A percentile compares a stretch with the other conserved stretches of the same genome.
Evolutionary conservation across 1,284 basidiomycete genomes (phyloP).

Genomic region (Caloboletus firmus): DNA sequence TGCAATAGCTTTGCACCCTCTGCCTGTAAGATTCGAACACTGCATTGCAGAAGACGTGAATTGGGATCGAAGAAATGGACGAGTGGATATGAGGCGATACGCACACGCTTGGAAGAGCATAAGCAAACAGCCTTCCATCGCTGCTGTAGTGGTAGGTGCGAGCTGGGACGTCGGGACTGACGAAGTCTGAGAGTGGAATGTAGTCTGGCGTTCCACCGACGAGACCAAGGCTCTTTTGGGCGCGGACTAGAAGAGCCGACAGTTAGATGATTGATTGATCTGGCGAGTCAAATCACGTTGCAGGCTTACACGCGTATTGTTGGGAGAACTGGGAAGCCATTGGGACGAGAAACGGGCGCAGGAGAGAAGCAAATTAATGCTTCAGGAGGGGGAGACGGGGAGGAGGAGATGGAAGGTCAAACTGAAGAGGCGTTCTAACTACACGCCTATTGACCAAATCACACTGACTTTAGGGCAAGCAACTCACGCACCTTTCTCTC

Average conservation of each 20-base stretch:
- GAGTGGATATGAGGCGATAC: conserved; percentile 35
- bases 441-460: background rate
- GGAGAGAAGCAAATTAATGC: conserved; percentile 79
- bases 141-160: conserved; percentile 83
- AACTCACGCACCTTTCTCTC: background rate
- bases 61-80: background rate
- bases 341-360: conserved; percentile 38
- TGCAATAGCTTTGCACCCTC: conserved; percentile 70
- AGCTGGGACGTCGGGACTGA: conserved; percentile 64
- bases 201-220: conserved; percentile 83
- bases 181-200: conserved; percentile 64
- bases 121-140: conserved; percentile 87
- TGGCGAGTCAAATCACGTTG: conserved; percentile 10
- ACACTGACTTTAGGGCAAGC: conserved; percentile 16
- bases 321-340: conserved; percentile 70
- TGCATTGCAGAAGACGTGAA: conserved; percentile 30
- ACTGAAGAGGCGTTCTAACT: background rate
- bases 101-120: conserved; percentile 73
- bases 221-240: conserved; percentile 90
- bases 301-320: conserved; percentile 74
- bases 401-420: background rate
- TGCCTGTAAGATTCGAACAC: conserved; percentile 77
- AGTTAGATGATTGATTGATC: conserved; percentile 8
- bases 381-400: conserved; percentile 39
- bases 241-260: conserved; percentile 61